A percentile compares a stretch with the other conserved stretches of the same genome.
Evolutionary conservation across 2,329 filamentous ascomycete genomes (phyloP).

Genomic region (Hypoxylon sp.): DNA sequence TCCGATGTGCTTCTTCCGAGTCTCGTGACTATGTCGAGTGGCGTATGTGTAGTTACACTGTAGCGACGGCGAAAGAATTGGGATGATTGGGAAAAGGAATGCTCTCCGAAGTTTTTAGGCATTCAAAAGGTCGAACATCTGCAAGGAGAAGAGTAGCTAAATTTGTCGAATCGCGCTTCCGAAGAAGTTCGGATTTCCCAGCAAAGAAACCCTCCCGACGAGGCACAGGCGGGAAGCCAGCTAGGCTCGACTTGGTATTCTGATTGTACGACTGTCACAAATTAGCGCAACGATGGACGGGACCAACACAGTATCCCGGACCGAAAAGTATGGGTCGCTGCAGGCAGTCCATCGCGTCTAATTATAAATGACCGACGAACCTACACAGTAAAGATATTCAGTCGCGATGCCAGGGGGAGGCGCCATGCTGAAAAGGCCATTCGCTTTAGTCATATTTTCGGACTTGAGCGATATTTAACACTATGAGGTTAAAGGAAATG

Average conservation of each 20-base stretch:
- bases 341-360: conserved; percentile 37
- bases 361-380: conserved; percentile 43
- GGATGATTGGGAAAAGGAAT: not conserved
- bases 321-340: conserved; percentile 38
- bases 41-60: not conserved
- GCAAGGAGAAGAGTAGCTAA: conserved; percentile 8
- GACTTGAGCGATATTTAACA: conserved; percentile 20
- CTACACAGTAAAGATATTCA: conserved; percentile 37
- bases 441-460: conserved; percentile 28
- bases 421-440: conserved; percentile 7
- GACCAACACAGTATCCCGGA: conserved; percentile 39
- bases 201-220: conserved; percentile 25
- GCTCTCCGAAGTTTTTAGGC: conserved; percentile 5
- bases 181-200: conserved; percentile 30
- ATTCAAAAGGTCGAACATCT: conserved; percentile 12
- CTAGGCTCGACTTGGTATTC: conserved; percentile 26
- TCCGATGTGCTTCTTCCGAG: conserved; percentile 12
- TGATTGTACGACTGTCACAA: conserved; percentile 21
- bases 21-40: conserved; percentile 22
- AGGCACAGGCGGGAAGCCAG: conserved; percentile 12
- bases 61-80: not conserved
- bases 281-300: conserved; percentile 40
- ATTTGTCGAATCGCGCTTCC: not conserved
- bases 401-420: conserved; percentile 23
- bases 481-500: not conserved